These are phyloP conservation scores for Leishmania lainsoni DNA, from an alignment of 208 protist genomes.

Conservation along the genomic window DNA sequence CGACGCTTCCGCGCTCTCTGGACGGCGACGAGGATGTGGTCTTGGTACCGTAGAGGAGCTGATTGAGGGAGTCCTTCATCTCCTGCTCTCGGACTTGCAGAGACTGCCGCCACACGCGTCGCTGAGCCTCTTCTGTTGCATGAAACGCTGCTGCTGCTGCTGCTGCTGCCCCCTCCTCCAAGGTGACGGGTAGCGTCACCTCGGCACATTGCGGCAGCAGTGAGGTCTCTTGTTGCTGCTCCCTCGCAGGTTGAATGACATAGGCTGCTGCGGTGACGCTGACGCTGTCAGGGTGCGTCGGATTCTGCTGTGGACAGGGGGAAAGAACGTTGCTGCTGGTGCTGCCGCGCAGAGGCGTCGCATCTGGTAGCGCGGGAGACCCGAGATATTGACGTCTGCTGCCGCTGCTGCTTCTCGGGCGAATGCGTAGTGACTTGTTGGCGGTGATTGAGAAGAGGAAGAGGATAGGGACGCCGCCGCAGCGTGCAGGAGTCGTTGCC, in stretches of 20 bases:
- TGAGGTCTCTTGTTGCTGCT: not conserved
- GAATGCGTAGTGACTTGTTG: slow-evolving; percentile 7
- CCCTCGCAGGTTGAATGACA: not conserved
- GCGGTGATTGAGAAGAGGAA: slow-evolving; percentile 16
- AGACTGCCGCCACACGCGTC: slow-evolving; percentile 18
- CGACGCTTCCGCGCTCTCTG: not conserved
- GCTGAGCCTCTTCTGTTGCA: not conserved
- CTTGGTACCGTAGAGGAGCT: slow-evolving; percentile 9
- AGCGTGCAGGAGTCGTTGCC: slow-evolving; percentile 30
- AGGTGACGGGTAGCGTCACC: not conserved
- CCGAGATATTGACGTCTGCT: slow-evolving; percentile 5
- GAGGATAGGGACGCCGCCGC: slow-evolving; percentile 28
- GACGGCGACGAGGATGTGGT: not conserved
- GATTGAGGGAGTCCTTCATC: slow-evolving; percentile 29
- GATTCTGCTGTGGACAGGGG: not conserved
- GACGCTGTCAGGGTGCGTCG: not conserved
- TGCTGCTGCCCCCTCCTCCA: not conserved
- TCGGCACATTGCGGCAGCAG: not conserved
- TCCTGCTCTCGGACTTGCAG: slow-evolving; percentile 21
- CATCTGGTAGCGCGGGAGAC: slow-evolving; percentile 21
- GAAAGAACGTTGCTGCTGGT: not conserved
- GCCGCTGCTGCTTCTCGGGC: slow-evolving; percentile 1
- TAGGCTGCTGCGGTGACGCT: not conserved
- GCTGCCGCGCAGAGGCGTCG: slow-evolving; percentile 23
- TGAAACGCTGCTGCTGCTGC: not conserved